These are phyloP conservation scores for Trichoderma koningiopsis DNA, from an alignment of 2,329 filamentous ascomycete genomes.

Conservation along the genomic window DNA sequence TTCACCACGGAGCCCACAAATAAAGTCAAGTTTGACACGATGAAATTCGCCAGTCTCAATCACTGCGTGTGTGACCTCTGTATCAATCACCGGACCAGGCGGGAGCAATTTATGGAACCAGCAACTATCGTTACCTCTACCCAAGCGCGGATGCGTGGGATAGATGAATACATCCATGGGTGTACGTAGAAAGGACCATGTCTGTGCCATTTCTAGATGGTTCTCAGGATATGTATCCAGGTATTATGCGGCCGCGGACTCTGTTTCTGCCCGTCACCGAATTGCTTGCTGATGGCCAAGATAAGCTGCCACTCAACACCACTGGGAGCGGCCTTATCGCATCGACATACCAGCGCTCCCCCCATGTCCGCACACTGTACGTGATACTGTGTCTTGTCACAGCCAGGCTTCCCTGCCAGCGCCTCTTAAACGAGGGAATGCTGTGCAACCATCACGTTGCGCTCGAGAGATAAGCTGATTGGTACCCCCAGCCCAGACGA, in stretches of 20 bases:
- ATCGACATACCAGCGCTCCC: not conserved
- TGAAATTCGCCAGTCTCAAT: not conserved
- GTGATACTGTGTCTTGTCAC: slow-evolving; percentile 4
- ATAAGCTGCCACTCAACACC: not conserved
- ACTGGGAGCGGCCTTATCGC: not conserved
- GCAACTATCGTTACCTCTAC: not conserved
- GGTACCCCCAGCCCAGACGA: not conserved
- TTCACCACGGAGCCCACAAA: slow-evolving; percentile 2
- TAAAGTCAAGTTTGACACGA: not conserved
- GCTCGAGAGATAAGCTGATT: slow-evolving; percentile 22
- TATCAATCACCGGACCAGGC: slow-evolving; percentile 6
- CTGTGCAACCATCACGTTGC: slow-evolving; percentile 24
- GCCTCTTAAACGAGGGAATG: not conserved
- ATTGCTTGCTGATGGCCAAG: not conserved
- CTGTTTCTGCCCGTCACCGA: not conserved
- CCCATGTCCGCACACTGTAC: not conserved
- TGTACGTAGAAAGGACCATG: not conserved
- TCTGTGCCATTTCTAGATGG: not conserved
- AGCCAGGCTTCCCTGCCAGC: not conserved
- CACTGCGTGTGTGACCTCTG: not conserved
- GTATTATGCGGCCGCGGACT: not conserved
- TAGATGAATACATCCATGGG: not conserved
- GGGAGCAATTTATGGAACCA: not conserved
- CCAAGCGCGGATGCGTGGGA: not conserved
- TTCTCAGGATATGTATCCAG: not conserved